Evolutionary conservation across 108 stramenopile genomes (phyloP).

Genomic region (Cyclotella kingstonii): DNA sequence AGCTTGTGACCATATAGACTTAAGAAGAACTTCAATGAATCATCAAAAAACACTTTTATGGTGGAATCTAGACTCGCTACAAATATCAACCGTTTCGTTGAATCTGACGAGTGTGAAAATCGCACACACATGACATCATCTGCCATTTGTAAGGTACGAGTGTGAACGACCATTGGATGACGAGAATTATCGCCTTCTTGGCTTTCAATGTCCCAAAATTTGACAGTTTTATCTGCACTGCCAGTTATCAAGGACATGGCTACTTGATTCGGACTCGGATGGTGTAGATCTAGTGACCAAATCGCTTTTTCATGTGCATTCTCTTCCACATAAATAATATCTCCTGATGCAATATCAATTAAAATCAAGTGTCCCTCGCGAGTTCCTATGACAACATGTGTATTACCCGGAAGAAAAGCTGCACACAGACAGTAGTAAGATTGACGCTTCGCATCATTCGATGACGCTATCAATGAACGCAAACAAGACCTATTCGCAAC

Average conservation of each 20-base stretch:
- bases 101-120: constrained; percentile 79
- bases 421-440: constrained; percentile 87
- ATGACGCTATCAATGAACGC: constrained; percentile 58
- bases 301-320: constrained; percentile 88
- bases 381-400: constrained; percentile 81
- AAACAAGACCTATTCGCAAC: constrained; percentile 78
- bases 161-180: constrained; percentile 81
- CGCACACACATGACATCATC: constrained; percentile 95
- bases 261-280: constrained; percentile 49
- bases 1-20: constrained; percentile 98
- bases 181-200: constrained; percentile 49
- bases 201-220: constrained; percentile 93
- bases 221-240: constrained; percentile 92
- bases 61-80: constrained; percentile 92
- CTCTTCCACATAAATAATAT: constrained; percentile 64
- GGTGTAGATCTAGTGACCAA: constrained; percentile 80
- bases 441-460: constrained; percentile 8
- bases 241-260: constrained; percentile 78
- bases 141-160: constrained; percentile 89
- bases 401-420: constrained; percentile 92
- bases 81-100: constrained; percentile 69
- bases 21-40: constrained; percentile 97
- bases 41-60: constrained; percentile 97
- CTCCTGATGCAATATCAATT: constrained; percentile 84
- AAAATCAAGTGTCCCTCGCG: constrained; percentile 80